phyloP scores from a whole-genome alignment of 129 eudicot species.

The Flaveria ramosissima region DNA sequence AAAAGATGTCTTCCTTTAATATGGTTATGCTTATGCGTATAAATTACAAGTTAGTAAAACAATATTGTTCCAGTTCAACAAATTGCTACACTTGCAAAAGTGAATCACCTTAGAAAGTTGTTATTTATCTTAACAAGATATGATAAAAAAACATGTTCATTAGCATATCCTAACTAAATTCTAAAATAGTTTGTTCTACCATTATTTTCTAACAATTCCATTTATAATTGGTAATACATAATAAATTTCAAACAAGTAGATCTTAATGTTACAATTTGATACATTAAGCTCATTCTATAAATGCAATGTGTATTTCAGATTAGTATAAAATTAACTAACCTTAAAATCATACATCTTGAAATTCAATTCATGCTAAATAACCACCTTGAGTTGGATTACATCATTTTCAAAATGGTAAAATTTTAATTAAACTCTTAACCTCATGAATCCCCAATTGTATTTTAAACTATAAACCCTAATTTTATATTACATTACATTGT shows the following conservation, averaged over 20 bases:
- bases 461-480: constrained; percentile 19
- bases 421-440: constrained; percentile 14
- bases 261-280: neutral
- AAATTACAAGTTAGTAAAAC: neutral
- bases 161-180: neutral
- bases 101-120: neutral
- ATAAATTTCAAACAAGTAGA: neutral
- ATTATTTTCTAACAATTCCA: neutral
- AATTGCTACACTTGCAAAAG: neutral
- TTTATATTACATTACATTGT: neutral
- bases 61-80: constrained; percentile 1
- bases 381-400: neutral
- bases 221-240: neutral
- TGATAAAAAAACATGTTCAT: neutral
- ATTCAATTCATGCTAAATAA: neutral
- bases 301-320: neutral
- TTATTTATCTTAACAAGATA: neutral
- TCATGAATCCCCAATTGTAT: constrained; percentile 21
- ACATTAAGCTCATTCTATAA: neutral
- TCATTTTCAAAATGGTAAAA: neutral
- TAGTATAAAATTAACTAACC: neutral
- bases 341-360: neutral
- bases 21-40: neutral
- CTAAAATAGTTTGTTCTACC: neutral
- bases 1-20: neutral